Evolutionary conservation across 495 filamentous ascomycete genomes (phyloP).

Genomic region (Penicillium odoratum): DNA sequence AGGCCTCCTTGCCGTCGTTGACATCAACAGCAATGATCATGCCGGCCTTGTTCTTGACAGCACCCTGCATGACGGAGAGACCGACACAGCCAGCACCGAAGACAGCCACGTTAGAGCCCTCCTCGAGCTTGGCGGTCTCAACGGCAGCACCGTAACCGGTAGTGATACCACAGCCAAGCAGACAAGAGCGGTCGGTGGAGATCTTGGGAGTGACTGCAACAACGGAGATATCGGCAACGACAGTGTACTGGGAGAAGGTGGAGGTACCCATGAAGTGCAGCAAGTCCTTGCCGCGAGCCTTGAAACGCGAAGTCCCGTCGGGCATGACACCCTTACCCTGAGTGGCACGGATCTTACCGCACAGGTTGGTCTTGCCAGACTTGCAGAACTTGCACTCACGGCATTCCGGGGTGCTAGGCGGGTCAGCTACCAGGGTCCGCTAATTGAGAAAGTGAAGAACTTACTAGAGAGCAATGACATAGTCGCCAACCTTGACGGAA

Average conservation of each 20-base stretch:
- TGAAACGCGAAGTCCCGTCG: constrained; percentile 94
- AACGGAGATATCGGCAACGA: constrained; percentile 97
- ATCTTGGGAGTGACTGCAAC: constrained; percentile 88
- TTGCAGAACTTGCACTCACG: constrained; percentile 98
- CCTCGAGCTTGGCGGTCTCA: constrained; percentile 86
- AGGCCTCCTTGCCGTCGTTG: constrained; percentile 88
- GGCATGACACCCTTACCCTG: constrained; percentile 97
- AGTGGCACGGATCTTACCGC: constrained; percentile 97
- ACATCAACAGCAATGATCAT: constrained; percentile 96
- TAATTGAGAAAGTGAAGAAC: constrained; percentile 9
- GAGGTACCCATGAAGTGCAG: constrained; percentile 99
- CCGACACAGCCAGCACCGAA: constrained; percentile 97
- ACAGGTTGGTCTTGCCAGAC: constrained; percentile 99
- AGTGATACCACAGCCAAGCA: constrained; percentile 97
- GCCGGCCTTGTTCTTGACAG: constrained; percentile 79
- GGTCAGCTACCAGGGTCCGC: not conserved
- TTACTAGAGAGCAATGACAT: constrained; percentile 96
- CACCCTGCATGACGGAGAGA: constrained; percentile 90
- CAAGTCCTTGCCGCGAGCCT: constrained; percentile 86
- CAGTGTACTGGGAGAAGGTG: constrained; percentile 98
- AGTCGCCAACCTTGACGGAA: constrained; percentile 74
- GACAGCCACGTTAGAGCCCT: constrained; percentile 86
- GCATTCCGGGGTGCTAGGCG: constrained; percentile 86
- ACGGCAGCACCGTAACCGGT: constrained; percentile 96
- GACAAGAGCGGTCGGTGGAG: constrained; percentile 93